Percentiles rank a stretch among this genome's conserved stretches.
These are phyloP conservation scores for Termitomyces sp. DNA, from an alignment of 768 basidiomycete species.

Conservation along the genomic window DNA sequence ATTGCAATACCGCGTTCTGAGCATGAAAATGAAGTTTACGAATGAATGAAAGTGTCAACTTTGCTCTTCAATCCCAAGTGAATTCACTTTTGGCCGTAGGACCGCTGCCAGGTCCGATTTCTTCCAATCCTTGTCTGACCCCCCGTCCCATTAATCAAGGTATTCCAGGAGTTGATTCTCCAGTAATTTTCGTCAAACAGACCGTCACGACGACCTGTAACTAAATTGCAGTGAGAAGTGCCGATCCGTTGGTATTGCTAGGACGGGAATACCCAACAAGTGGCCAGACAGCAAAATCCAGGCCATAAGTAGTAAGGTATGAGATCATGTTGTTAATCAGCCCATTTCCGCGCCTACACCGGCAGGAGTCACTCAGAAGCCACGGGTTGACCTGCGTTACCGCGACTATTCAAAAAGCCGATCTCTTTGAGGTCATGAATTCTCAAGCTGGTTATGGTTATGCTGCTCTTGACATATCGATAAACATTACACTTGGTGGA, in stretches of 20 bases:
- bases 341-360: constrained; percentile 11
- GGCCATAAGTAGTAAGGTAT: constrained; percentile 8
- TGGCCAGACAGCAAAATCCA: constrained; percentile 14
- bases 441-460: constrained; percentile 12
- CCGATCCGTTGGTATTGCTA: constrained; percentile 12
- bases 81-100: constrained; percentile 5
- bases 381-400: constrained; percentile 10
- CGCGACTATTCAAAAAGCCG: constrained; percentile 9
- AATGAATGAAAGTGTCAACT: not conserved
- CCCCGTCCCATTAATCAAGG: constrained; percentile 1
- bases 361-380: constrained; percentile 12
- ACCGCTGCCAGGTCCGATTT: constrained; percentile 7
- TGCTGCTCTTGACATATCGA: constrained; percentile 10
- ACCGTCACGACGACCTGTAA: constrained; percentile 5
- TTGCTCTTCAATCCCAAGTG: too few relatives aligned
- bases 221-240: constrained; percentile 11
- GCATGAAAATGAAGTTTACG: not conserved
- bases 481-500: constrained; percentile 11
- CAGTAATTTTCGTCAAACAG: constrained; percentile 13
- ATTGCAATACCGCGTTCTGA: too few relatives aligned
- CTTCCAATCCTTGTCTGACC: constrained; percentile 8
- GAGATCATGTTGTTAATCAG: constrained; percentile 10
- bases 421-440: constrained; percentile 8
- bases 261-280: constrained; percentile 11
- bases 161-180: constrained; percentile 8